Evolutionary conservation across 164 flowering plant genomes (phyloP).

Genomic region (Magnolia sinica): DNA sequence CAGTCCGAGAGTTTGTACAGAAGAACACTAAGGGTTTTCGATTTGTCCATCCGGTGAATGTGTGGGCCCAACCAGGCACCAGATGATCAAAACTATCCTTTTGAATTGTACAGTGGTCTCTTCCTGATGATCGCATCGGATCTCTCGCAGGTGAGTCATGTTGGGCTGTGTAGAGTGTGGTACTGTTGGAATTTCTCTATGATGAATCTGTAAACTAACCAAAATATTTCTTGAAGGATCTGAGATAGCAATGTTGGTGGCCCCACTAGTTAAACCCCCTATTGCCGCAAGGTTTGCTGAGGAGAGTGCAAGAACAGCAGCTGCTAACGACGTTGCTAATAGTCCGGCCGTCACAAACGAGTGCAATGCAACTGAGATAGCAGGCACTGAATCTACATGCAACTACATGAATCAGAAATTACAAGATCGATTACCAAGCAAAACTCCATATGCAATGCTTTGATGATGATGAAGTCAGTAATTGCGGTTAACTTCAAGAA

Average conservation of each 20-base stretch:
- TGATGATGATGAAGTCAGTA: not conserved
- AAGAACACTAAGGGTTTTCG: too few species aligned
- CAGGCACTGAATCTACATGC: constrained; percentile 40
- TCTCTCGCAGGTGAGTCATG: too few species aligned
- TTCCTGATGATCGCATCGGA: too few species aligned
- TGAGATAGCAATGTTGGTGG: constrained; percentile 22
- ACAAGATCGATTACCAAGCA: not conserved
- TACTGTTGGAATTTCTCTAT: too few species aligned
- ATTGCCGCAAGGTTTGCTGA: constrained; percentile 49
- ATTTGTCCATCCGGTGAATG: too few species aligned
- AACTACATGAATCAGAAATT: constrained; percentile 11
- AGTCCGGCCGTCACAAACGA: constrained; percentile 57
- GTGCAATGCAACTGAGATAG: constrained; percentile 45
- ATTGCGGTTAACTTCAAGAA: not conserved
- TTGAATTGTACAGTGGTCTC: too few species aligned
- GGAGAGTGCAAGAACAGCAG: constrained; percentile 45
- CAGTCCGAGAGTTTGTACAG: too few species aligned
- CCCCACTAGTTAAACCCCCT: constrained; percentile 27
- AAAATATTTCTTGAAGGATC: constrained; percentile 50
- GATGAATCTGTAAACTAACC: constrained; percentile 26
- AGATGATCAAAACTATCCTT: not conserved
- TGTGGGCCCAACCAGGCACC: not conserved
- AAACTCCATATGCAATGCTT: too few species aligned
- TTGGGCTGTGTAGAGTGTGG: too few species aligned
- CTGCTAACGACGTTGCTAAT: constrained; percentile 54